phyloP scores from a whole-genome alignment of 164 flowering plant species.

The Dillenia suffruticosa region DNA sequence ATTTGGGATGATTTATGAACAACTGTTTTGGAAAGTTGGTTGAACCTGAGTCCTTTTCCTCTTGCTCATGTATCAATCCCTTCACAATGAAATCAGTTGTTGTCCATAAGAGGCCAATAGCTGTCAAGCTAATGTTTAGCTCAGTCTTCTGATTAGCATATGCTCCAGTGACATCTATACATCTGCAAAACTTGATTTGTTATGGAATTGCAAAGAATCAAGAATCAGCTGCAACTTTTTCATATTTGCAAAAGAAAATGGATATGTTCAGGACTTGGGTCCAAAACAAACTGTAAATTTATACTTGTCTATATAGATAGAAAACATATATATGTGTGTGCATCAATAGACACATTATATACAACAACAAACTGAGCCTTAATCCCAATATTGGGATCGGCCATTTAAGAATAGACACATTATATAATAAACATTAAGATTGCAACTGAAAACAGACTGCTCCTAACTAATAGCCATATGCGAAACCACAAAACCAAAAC shows the following conservation, averaged over 20 bases:
- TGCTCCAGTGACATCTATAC: constrained; percentile 95
- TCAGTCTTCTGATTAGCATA: constrained; percentile 90
- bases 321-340: too few relatives aligned
- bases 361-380: too few relatives aligned
- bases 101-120: constrained; percentile 94
- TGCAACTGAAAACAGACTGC: too few relatives aligned
- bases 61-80: constrained; percentile 39
- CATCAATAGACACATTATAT: too few relatives aligned
- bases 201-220: neutral
- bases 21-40: neutral
- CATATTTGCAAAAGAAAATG: neutral
- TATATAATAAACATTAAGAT: too few relatives aligned
- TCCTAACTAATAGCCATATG: too few relatives aligned
- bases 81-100: constrained; percentile 88
- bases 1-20: neutral
- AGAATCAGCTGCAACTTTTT: neutral
- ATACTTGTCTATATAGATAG: too few relatives aligned
- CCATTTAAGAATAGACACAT: too few relatives aligned
- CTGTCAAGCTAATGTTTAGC: constrained; percentile 95
- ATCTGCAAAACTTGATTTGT: constrained; percentile 41
- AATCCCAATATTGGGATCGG: too few relatives aligned
- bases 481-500: too few relatives aligned
- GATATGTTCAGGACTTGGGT: neutral
- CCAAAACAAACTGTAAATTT: too few relatives aligned
- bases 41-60: constrained; percentile 49